phyloP scores from a whole-genome alignment of 2,329 filamentous ascomycete species.

The Bretziella fagacearum region DNA sequence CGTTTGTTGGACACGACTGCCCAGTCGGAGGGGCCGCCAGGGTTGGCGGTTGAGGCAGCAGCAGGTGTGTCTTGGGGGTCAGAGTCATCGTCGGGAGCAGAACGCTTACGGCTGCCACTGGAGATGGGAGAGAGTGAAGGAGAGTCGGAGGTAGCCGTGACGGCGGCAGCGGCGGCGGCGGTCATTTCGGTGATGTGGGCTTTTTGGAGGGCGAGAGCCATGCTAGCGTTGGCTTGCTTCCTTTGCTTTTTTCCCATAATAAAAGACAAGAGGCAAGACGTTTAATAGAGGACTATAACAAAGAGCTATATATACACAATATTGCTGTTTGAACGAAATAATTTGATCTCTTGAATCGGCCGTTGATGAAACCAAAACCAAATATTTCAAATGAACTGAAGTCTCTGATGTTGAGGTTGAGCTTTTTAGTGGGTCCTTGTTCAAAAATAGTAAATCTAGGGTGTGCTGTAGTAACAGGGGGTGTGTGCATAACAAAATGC shows the following conservation, averaged over 20 bases:
- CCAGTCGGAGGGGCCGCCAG: constrained; percentile 27
- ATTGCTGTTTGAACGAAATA: not conserved
- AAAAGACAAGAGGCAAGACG: not conserved
- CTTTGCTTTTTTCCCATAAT: constrained; percentile 18
- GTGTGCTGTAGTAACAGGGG: not conserved
- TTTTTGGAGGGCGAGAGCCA: constrained; percentile 13
- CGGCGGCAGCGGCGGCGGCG: not conserved
- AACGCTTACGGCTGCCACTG: constrained; percentile 31
- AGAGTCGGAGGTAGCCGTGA: not conserved
- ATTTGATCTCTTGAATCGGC: too few species aligned
- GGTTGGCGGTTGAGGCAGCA: constrained; percentile 39
- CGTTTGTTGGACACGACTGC: constrained; percentile 35
- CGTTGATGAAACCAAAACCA: not conserved
- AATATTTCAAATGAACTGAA: not conserved
- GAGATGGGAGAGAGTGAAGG: constrained; percentile 1
- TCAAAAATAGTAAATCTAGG: not conserved
- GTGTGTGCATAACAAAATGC: not conserved
- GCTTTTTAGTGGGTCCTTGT: constrained; percentile 10
- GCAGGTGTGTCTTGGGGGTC: constrained; percentile 14
- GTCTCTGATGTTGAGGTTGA: constrained; percentile 8
- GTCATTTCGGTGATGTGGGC: constrained; percentile 10
- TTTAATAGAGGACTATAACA: not conserved
- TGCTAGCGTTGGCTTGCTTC: constrained; percentile 14
- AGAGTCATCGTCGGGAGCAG: constrained; percentile 29
- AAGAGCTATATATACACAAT: not conserved